These are phyloP conservation scores for Dictyostelium brefeldianum DNA, from an alignment of 78 protist species.

Conservation along the genomic window DNA sequence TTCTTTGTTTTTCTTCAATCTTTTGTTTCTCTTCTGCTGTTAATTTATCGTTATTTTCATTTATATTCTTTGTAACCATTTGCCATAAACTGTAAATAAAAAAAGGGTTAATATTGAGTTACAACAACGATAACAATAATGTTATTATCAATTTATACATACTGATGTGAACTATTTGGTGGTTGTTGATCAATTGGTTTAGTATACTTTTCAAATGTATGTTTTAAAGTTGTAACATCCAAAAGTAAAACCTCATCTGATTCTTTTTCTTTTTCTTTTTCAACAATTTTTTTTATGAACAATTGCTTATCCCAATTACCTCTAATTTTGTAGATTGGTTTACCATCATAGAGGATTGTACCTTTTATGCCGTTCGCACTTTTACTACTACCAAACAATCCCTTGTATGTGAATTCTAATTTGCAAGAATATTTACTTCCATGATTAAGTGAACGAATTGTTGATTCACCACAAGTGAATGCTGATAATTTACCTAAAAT, in stretches of 20 bases:
- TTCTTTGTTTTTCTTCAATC: slow-evolving; percentile 78
- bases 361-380: slow-evolving; percentile 62
- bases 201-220: neutral
- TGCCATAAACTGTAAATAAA: slow-evolving; percentile 40
- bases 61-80: slow-evolving; percentile 44
- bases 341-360: neutral
- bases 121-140: neutral
- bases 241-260: neutral
- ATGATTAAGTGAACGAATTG: neutral
- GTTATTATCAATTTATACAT: neutral
- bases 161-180: slow-evolving; percentile 29
- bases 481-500: slow-evolving; percentile 38
- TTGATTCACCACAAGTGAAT: slow-evolving; percentile 7
- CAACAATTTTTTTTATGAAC: neutral
- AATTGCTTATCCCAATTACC: slow-evolving; percentile 68
- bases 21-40: slow-evolving; percentile 67
- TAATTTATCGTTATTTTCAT: slow-evolving; percentile 25
- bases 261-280: neutral
- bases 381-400: slow-evolving; percentile 23
- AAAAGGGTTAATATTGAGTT: neutral
- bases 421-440: neutral
- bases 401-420: slow-evolving; percentile 27
- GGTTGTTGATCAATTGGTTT: slow-evolving; percentile 55
- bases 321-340: slow-evolving; percentile 14
- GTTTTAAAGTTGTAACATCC: neutral